Conservation (phyloP, 2,329 filamentous ascomycete genomes). For the Fusarium buharicum region DNA sequence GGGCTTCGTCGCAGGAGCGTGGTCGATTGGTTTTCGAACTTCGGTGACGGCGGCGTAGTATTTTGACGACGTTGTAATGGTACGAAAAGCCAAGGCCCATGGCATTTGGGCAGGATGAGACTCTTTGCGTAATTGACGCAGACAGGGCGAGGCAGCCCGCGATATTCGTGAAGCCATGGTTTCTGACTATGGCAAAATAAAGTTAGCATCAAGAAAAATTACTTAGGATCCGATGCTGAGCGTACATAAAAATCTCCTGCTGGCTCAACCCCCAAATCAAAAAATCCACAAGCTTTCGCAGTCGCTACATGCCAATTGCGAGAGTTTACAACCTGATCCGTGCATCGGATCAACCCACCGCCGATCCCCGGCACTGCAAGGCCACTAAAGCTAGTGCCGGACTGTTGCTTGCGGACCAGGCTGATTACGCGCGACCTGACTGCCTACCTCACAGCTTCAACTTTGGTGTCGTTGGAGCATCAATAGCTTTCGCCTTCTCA, state of each 20-base stretch:
- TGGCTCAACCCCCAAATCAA: constrained; percentile 26
- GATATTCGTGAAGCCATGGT: constrained; percentile 43
- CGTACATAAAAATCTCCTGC: constrained; percentile 21
- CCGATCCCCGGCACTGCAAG: constrained; percentile 33
- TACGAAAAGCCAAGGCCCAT: constrained; percentile 38
- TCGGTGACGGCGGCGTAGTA: constrained; percentile 43
- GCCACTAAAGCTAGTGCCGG: constrained; percentile 29
- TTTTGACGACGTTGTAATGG: constrained; percentile 44
- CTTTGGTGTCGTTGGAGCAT: constrained; percentile 29
- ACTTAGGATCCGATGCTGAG: neutral
- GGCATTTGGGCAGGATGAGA: constrained; percentile 25
- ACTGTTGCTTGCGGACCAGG: constrained; percentile 34
- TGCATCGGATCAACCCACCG: constrained; percentile 43
- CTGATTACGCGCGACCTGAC: constrained; percentile 49
- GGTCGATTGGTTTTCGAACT: constrained; percentile 56
- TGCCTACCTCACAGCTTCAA: constrained; percentile 43
- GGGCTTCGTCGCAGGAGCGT: constrained; percentile 77
- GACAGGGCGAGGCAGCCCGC: constrained; percentile 33
- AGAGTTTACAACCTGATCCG: constrained; percentile 19
- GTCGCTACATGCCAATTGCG: constrained; percentile 15
- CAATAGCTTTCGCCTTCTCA: constrained; percentile 26
- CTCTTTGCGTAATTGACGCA: constrained; percentile 42
- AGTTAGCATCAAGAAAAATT: constrained; percentile 9
- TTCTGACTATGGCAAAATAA: neutral
- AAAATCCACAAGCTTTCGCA: constrained; percentile 36